phyloP scores from a whole-genome alignment of 208 protist genomes.

The Crithidia fasciculata region DNA sequence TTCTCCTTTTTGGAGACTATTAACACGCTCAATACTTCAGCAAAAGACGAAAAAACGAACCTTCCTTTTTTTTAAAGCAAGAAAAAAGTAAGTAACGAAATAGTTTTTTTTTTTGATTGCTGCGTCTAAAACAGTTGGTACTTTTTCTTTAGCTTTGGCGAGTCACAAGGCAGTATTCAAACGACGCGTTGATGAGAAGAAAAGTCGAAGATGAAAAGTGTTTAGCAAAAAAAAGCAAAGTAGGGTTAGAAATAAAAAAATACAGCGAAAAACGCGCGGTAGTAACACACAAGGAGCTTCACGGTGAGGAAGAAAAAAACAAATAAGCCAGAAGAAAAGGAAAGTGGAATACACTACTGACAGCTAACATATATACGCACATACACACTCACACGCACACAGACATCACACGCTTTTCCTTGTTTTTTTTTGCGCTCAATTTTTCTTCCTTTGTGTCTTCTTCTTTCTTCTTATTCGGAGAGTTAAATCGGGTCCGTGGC shows the following conservation, averaged over 20 bases:
- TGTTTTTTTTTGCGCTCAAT: no score
- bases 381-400: no score
- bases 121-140: neutral
- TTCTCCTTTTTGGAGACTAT: no score
- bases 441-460: no score
- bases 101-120: neutral
- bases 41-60: no score
- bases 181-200: neutral
- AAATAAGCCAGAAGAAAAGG: neutral
- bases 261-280: no score
- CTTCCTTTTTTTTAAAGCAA: neutral
- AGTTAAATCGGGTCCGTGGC: no score
- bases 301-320: neutral
- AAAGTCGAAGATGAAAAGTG: slow-evolving; percentile 3
- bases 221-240: slow-evolving; percentile 1
- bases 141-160: neutral
- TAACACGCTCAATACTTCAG: no score
- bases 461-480: no score
- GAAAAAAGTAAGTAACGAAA: slow-evolving; percentile 1
- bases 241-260: slow-evolving; percentile 5
- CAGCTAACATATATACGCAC: no score
- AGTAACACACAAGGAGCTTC: no score
- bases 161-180: neutral
- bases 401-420: no score
- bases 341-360: neutral